phyloP scores from a whole-genome alignment of 177 flowering plant genomes.

The Tripterygium wilfordii region DNA sequence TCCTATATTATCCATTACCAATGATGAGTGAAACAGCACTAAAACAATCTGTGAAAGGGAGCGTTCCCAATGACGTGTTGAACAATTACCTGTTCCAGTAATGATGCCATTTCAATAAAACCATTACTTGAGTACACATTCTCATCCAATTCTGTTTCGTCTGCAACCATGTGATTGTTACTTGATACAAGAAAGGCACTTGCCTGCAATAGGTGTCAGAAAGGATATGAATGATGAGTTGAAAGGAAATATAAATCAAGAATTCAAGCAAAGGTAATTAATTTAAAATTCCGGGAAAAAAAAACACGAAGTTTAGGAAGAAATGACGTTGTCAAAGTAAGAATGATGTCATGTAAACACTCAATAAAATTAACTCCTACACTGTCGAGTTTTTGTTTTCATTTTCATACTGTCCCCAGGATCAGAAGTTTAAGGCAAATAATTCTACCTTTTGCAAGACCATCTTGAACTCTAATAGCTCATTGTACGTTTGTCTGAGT shows the following conservation, averaged over 20 bases:
- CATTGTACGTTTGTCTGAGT: slow-evolving; percentile 71
- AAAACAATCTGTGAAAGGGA: neutral
- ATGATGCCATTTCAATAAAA: slow-evolving; percentile 56
- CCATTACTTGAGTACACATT: slow-evolving; percentile 45
- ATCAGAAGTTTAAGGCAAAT: too few species aligned
- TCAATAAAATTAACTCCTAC: too few species aligned
- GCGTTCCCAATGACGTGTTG: slow-evolving; percentile 4
- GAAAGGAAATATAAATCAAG: neutral
- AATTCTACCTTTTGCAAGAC: slow-evolving; percentile 77
- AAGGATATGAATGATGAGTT: slow-evolving; percentile 1
- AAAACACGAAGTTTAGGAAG: too few species aligned
- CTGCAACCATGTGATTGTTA: slow-evolving; percentile 46
- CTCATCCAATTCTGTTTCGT: slow-evolving; percentile 80
- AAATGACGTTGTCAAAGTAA: too few species aligned
- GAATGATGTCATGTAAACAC: too few species aligned
- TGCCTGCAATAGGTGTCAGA: slow-evolving; percentile 55
- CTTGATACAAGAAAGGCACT: slow-evolving; percentile 82
- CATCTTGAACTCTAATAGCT: slow-evolving; percentile 89
- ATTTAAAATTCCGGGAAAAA: too few species aligned
- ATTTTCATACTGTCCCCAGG: too few species aligned
- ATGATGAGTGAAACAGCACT: slow-evolving; percentile 4
- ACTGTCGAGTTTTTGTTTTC: too few species aligned
- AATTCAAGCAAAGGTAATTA: too few species aligned
- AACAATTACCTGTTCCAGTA: slow-evolving; percentile 74
- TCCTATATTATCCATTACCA: slow-evolving; percentile 43